Percentiles rank a stretch among this genome's conserved stretches.
Conservation (phyloP, 2,329 filamentous ascomycete genomes). For the Neofusicoccum cordaticola region DNA sequence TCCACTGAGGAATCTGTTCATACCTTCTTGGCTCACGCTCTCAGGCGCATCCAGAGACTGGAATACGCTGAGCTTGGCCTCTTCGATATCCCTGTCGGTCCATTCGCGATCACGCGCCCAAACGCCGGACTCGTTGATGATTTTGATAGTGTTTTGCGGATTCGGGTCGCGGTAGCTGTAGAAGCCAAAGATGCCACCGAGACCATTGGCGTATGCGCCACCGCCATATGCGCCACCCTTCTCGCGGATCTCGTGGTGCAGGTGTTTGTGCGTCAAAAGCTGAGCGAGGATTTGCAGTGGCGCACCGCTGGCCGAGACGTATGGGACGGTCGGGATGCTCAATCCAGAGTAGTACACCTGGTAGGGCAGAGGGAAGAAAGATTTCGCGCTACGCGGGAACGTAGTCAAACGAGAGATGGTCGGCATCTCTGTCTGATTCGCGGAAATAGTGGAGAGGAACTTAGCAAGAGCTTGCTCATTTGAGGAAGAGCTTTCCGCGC, state of each 20-base stretch:
- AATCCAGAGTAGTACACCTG: constrained; percentile 94
- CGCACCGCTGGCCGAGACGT: constrained; percentile 71
- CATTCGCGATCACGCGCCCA: constrained; percentile 82
- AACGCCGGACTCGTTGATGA: constrained; percentile 77
- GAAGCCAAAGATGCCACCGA: constrained; percentile 87
- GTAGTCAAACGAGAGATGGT: constrained; percentile 22
- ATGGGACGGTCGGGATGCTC: constrained; percentile 78
- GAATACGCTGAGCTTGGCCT: constrained; percentile 94
- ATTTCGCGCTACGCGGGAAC: constrained; percentile 56
- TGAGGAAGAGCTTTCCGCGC: constrained; percentile 61
- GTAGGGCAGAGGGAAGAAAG: constrained; percentile 92
- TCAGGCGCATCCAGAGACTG: constrained; percentile 85
- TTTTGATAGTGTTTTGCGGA: constrained; percentile 78
- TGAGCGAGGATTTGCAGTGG: constrained; percentile 85
- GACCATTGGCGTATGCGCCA: constrained; percentile 74
- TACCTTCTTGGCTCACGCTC: constrained; percentile 83
- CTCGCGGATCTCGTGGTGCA: constrained; percentile 96
- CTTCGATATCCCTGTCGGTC: constrained; percentile 82
- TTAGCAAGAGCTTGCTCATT: constrained; percentile 70
- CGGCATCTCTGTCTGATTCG: constrained; percentile 29
- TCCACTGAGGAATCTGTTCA: constrained; percentile 79
- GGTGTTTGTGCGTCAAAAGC: constrained; percentile 90
- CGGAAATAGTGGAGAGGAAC: constrained; percentile 66
- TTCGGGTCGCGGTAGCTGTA: constrained; percentile 98
- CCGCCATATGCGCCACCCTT: constrained; percentile 96